These are phyloP conservation scores for Bombardia bombarda DNA, from an alignment of 495 filamentous ascomycete genomes.

Conservation along the genomic window DNA sequence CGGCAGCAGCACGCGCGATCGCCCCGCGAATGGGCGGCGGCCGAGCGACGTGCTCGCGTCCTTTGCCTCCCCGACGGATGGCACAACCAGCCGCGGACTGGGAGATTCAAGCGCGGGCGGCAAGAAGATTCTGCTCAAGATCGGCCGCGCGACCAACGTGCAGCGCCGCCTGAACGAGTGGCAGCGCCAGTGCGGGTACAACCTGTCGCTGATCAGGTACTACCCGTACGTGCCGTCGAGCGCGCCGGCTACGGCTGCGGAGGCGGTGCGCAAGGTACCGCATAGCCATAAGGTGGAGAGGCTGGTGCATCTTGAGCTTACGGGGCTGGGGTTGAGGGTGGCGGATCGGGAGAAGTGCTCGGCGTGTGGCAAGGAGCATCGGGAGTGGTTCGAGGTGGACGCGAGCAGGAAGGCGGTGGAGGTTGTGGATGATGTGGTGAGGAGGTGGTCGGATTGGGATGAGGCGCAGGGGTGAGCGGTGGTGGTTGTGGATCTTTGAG, in stretches of 20 bases:
- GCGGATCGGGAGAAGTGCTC: constrained; percentile 49
- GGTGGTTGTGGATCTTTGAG: neutral
- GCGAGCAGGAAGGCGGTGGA: constrained; percentile 62
- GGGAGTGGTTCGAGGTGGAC: constrained; percentile 93
- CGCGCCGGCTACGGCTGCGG: constrained; percentile 16
- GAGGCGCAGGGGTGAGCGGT: constrained; percentile 18
- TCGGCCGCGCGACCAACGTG: constrained; percentile 85
- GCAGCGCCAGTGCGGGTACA: constrained; percentile 84
- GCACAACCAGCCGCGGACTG: constrained; percentile 3
- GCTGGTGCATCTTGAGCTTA: constrained; percentile 84
- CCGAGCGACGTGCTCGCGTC: constrained; percentile 60
- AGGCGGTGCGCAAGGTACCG: constrained; percentile 60
- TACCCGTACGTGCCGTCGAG: constrained; percentile 73
- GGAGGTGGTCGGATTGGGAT: constrained; percentile 81
- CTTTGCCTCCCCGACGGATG: constrained; percentile 30
- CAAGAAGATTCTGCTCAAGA: constrained; percentile 72
- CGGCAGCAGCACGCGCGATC: constrained; percentile 24
- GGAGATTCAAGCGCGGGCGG: constrained; percentile 10
- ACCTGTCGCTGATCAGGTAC: constrained; percentile 76
- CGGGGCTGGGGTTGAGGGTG: constrained; percentile 55
- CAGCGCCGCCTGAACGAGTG: constrained; percentile 87
- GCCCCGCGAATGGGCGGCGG: constrained; percentile 42
- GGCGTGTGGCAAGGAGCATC: constrained; percentile 78
- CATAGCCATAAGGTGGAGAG: constrained; percentile 85
- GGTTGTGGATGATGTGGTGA: constrained; percentile 75